Percentiles rank a stretch among this genome's conserved stretches.
Conservation (phyloP, 257 asterid species). For the Fraxinus pennsylvanica region DNA sequence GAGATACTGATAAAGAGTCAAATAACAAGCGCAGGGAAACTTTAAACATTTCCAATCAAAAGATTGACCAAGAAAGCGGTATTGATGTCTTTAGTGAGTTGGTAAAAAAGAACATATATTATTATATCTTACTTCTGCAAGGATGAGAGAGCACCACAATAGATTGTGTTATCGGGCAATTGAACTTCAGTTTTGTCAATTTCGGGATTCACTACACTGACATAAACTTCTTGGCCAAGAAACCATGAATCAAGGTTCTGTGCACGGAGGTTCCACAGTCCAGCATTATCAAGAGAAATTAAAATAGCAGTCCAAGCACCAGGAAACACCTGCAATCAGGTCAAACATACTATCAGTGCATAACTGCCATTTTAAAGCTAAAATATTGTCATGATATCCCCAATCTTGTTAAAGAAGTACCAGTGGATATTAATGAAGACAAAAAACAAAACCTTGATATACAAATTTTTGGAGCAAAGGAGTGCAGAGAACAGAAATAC, state of each 20-base stretch:
- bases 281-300: constrained; percentile 78
- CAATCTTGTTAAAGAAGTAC: background rate
- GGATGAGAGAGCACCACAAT: constrained; percentile 72
- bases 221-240: constrained; percentile 84
- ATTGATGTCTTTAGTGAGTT: background rate
- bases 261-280: constrained; percentile 89
- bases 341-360: background rate
- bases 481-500: constrained; percentile 1
- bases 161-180: constrained; percentile 75
- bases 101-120: background rate
- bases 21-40: background rate
- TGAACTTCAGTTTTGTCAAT: constrained; percentile 57
- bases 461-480: background rate
- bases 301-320: constrained; percentile 95
- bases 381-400: background rate
- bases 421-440: background rate
- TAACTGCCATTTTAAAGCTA: background rate
- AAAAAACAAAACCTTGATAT: background rate
- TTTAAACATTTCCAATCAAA: background rate
- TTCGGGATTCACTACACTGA: constrained; percentile 78
- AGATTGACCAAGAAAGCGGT: background rate
- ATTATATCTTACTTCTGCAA: constrained; percentile 69
- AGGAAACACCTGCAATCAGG: constrained; percentile 68
- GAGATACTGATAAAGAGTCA: background rate
- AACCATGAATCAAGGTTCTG: constrained; percentile 96